These are phyloP conservation scores for Coprinellus aureogranulatus DNA, from an alignment of 768 basidiomycete genomes.

Conservation along the genomic window DNA sequence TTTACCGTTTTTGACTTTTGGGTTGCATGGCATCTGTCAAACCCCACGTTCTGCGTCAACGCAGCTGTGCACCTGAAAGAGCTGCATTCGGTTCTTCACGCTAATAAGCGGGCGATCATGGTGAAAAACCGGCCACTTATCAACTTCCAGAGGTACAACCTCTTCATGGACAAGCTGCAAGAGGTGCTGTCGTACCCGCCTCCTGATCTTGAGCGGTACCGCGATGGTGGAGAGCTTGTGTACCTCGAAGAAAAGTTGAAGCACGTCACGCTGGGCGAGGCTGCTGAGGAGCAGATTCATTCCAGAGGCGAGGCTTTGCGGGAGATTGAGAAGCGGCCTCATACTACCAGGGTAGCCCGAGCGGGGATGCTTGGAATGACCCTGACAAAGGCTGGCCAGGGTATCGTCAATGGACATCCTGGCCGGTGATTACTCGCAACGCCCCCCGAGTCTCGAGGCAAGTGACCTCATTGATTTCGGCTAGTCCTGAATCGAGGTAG, in stretches of 20 bases:
- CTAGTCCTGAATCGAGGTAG: too few species aligned
- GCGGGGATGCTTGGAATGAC: constrained; percentile 23
- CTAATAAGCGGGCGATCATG: constrained; percentile 26
- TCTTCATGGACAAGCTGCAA: constrained; percentile 36
- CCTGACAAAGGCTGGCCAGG: background rate
- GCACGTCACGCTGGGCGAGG: constrained; percentile 22
- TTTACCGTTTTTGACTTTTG: background rate
- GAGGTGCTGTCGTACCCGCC: constrained; percentile 30
- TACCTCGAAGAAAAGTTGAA: constrained; percentile 42
- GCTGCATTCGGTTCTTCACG: constrained; percentile 28
- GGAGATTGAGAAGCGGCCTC: constrained; percentile 25
- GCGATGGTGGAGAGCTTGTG: constrained; percentile 33
- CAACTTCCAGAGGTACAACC: constrained; percentile 41
- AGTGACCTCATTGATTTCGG: too few species aligned
- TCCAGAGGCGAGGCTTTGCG: constrained; percentile 29
- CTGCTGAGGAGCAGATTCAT: constrained; percentile 33
- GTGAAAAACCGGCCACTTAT: constrained; percentile 35
- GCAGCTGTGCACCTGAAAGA: constrained; percentile 40
- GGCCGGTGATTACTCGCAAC: too few species aligned
- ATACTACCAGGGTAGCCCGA: constrained; percentile 18
- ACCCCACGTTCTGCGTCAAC: background rate
- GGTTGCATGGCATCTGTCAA: background rate
- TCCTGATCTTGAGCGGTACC: constrained; percentile 31
- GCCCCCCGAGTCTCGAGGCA: too few species aligned
- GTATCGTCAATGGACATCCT: too few species aligned